These are phyloP conservation scores for Lachnellula hyalina DNA, from an alignment of 2,329 filamentous ascomycete species.

Conservation along the genomic window DNA sequence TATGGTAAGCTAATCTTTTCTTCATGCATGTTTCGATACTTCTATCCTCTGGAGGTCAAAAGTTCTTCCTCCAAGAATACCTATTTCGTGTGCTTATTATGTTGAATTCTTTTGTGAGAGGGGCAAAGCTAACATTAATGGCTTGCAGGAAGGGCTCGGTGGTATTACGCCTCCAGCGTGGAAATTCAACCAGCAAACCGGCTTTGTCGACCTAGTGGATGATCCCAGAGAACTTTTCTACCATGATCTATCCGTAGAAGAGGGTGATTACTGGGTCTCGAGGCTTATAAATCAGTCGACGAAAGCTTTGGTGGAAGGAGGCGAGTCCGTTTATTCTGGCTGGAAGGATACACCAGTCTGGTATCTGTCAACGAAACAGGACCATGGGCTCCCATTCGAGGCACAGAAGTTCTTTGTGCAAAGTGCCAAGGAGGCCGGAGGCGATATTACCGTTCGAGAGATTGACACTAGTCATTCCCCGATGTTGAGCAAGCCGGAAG, in stretches of 20 bases:
- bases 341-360: slow-evolving; percentile 28
- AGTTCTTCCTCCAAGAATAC: no score
- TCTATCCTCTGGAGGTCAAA: no score
- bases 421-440: slow-evolving; percentile 34
- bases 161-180: slow-evolving; percentile 35
- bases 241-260: slow-evolving; percentile 38
- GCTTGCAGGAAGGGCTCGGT: slow-evolving; percentile 28
- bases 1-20: slow-evolving; percentile 14
- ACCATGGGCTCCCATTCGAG: slow-evolving; percentile 34
- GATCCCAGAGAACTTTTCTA: slow-evolving; percentile 37
- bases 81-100: no score
- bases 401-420: slow-evolving; percentile 34
- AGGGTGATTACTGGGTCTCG: slow-evolving; percentile 35
- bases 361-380: slow-evolving; percentile 37
- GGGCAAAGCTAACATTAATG: no score
- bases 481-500: slow-evolving; percentile 37
- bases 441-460: slow-evolving; percentile 33
- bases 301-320: slow-evolving; percentile 37
- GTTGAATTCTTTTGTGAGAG: no score
- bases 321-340: slow-evolving; percentile 26
- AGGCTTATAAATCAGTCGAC: slow-evolving; percentile 36
- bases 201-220: slow-evolving; percentile 34
- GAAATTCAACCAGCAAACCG: slow-evolving; percentile 33
- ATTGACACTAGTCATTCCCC: slow-evolving; percentile 38
- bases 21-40: no score